Evolutionary conservation across 2,329 filamentous ascomycete species (phyloP), one percentile per base, ranked within the genome.

Genomic region (Fusarium abutilonis): DNA sequence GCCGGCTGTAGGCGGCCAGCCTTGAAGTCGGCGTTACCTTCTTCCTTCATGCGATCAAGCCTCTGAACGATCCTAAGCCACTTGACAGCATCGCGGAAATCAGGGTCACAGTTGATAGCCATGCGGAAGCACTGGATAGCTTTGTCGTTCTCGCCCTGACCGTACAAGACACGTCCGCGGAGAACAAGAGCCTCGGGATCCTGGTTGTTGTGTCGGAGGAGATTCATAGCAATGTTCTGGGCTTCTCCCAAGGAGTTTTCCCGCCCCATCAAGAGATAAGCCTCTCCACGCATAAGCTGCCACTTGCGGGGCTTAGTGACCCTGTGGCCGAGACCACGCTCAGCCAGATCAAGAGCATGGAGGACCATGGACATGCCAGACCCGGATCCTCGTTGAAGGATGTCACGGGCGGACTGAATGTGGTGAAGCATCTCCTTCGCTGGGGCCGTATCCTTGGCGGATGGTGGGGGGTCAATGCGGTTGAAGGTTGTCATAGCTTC

Each of bases 111-210:
- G 74, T 84, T 90, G 52, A 97, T 80, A 17, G 94, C 95, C 79
- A 95, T 91, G 65, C 92, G 87, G 80, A 98, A 95, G 75, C 96
- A 91, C 73, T 94, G 91, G 39, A 97, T 85, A 2, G 95, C 94
- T 82, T 97, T 96, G 3, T 96, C 91, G 72, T 97, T 97, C 68
- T 99, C 95, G 28, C 95, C 95, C 74, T 95, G 91, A 4, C 88
- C 89, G 71, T 98, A 98, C 45, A 97, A 83, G 14, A 92, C 90
- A 63, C 93, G 87, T 21, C 94, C 95, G 43, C 94, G 87, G 47
- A 99, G 85, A 6, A 97, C 91, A 63, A 99, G 81, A 2, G 94
- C 95, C 78, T 99, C 95, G 2, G 95, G 93, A 72, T 99, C 95
- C 74, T 94, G 90, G 75, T 83, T 92, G 80, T 98, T 98, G 73